phyloP scores from a whole-genome alignment of 495 filamentous ascomycete genomes.

The Daldinia caldariorum region DNA sequence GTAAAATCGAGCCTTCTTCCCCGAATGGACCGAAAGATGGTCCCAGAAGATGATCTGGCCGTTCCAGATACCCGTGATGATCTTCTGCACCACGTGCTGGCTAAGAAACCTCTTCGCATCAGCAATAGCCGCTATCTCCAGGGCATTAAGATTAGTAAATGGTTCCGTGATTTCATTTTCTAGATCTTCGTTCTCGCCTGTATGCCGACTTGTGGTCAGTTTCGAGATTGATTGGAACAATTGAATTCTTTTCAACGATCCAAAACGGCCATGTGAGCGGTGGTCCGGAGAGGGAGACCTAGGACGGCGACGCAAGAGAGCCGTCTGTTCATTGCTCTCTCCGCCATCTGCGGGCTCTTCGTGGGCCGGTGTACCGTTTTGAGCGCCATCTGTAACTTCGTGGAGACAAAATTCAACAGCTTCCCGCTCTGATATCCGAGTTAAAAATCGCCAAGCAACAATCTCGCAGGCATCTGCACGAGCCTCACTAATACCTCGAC shows the following conservation, averaged over 20 bases:
- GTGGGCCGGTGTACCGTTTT: slow-evolving; percentile 15
- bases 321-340: slow-evolving; percentile 53
- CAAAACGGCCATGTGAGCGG: slow-evolving; percentile 33
- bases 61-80: slow-evolving; percentile 90
- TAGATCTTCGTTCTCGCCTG: slow-evolving; percentile 51
- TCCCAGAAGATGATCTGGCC: slow-evolving; percentile 96
- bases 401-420: slow-evolving; percentile 85
- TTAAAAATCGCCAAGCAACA: slow-evolving; percentile 88
- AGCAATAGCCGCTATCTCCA: slow-evolving; percentile 91
- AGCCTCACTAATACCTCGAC: slow-evolving; percentile 76
- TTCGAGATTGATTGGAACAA: slow-evolving; percentile 58
- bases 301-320: slow-evolving; percentile 46
- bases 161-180: slow-evolving; percentile 69
- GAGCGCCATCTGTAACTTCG: slow-evolving; percentile 67
- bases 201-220: slow-evolving; percentile 57
- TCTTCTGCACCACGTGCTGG: slow-evolving; percentile 84
- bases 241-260: slow-evolving; percentile 46
- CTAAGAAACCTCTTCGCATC: slow-evolving; percentile 90
- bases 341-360: slow-evolving; percentile 41
- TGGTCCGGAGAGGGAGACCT: slow-evolving; percentile 39
- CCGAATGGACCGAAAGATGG: slow-evolving; percentile 74
- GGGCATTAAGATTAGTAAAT: slow-evolving; percentile 81
- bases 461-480: slow-evolving; percentile 89
- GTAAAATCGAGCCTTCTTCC: slow-evolving; percentile 84
- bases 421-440: slow-evolving; percentile 79